Base-by-base conservation (phyloP, 768 basidiomycete genomes). In the Clathrus columnatus region DNA sequence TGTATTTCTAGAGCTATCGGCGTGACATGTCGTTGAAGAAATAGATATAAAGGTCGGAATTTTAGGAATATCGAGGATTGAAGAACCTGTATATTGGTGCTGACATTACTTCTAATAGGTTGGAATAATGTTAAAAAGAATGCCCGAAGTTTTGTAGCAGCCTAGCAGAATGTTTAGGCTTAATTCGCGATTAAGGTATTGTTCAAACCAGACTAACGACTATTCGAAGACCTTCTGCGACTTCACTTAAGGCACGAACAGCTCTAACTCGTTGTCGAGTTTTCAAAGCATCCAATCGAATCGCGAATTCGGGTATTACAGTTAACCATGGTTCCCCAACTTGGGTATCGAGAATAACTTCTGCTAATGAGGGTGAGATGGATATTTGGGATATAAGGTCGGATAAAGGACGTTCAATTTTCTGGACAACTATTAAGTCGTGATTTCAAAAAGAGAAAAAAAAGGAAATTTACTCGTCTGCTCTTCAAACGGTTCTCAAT, bases 51-150 rank as follows among this genome's bases (percentile, higher is more conserved):
- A 7, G 87, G 73, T 47, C 77, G 78, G 65, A 91, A 92, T 66
- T 93, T 92, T 59, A 92, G 69, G 32, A 97, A 76, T 2, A 92
- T 76, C 0, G 88, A 85, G 0, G 89, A 87, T 67, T 99, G 96
- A 1, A 98, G 74, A 51, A 96, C 83, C 63, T 92, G 89, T 74
- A 98, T 83, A 66, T 98, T 96, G 6, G 91, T 91, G 11, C 91
- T 84, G 59, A 96, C 84, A 61, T 83, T 91, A 42, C 71, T 73
- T 56, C 84, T 82, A 52, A 96, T 87, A 6, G 95, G 87, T 49
- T 84, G 83, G 62, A 98, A 78, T 20, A 96, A 70, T 1, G 83
- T 78, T 20, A 93, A 74, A 65, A 99, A 91, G 72, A 94, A 93
- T 0, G 75, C 74, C 21, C 93, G 85, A 29, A 98, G 74, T 65